Conservation (phyloP, 2,329 filamentous ascomycete species). For the Pseudogymnoascus destructans region DNA sequence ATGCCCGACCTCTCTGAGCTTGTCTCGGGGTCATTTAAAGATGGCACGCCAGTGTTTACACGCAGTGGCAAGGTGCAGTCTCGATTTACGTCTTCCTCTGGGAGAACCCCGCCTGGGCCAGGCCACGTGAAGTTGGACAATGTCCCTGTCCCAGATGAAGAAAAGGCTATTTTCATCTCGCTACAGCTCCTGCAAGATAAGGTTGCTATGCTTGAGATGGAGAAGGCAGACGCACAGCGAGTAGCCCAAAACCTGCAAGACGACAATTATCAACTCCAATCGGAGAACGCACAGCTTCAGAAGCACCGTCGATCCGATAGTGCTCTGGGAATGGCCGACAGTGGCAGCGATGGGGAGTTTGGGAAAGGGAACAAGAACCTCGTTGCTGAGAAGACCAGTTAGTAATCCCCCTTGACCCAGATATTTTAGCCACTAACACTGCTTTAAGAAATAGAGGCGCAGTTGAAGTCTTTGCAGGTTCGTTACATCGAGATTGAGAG, state of each 20-base stretch:
- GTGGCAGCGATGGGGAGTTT: slow-evolving; percentile 34
- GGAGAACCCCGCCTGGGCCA: slow-evolving; percentile 23
- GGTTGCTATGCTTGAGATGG: slow-evolving; percentile 40
- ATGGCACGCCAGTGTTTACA: slow-evolving; percentile 32
- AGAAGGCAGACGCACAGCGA: slow-evolving; percentile 37
- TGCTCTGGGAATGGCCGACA: slow-evolving; percentile 24
- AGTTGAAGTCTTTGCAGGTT: slow-evolving; percentile 45
- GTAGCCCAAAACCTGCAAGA: slow-evolving; percentile 37
- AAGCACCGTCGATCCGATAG: slow-evolving; percentile 33
- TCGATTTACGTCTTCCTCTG: slow-evolving; percentile 38
- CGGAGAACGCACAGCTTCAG: slow-evolving; percentile 31
- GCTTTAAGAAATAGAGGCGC: slow-evolving; percentile 42
- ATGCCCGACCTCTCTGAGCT: slow-evolving; percentile 48
- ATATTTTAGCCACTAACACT: background rate
- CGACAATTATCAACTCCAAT: slow-evolving; percentile 37
- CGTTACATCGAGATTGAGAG: slow-evolving; percentile 50
- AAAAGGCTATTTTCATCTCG: slow-evolving; percentile 49
- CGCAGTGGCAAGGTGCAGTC: slow-evolving; percentile 37
- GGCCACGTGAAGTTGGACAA: slow-evolving; percentile 37
- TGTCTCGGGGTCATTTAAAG: slow-evolving; percentile 36
- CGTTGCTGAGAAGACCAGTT: slow-evolving; percentile 42
- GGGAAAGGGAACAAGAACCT: slow-evolving; percentile 29
- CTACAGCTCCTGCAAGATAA: slow-evolving; percentile 45
- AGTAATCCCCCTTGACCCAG: slow-evolving; percentile 23
- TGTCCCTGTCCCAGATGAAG: slow-evolving; percentile 45